phyloP scores from a whole-genome alignment of 2,329 filamentous ascomycete species.

The Aspergillus costaricaensis region DNA sequence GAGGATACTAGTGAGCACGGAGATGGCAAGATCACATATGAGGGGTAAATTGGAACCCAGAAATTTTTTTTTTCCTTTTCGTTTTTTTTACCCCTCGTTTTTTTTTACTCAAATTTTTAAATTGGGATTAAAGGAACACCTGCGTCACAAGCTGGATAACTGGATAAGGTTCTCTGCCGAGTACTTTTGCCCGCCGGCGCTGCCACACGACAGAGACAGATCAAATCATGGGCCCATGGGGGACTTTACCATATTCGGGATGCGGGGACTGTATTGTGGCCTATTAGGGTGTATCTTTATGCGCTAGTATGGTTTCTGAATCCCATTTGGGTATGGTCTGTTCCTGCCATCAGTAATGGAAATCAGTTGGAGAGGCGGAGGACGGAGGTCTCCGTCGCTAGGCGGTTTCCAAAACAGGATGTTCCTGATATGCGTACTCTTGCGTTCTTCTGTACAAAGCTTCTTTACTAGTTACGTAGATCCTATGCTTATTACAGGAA shows the following conservation, averaged over 20 bases:
- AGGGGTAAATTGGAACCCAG: constrained; percentile 14
- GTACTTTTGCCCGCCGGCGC: constrained; percentile 1
- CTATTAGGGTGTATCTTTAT: background rate
- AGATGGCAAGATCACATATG: constrained; percentile 6
- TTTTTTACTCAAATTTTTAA: background rate
- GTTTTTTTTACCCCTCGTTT: background rate
- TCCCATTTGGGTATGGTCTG: background rate
- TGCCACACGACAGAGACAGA: background rate
- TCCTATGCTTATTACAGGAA: no score
- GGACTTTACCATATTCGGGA: background rate
- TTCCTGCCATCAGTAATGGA: background rate
- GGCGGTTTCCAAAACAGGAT: background rate
- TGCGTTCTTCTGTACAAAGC: no score
- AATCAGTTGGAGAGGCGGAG: background rate
- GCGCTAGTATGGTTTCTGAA: background rate
- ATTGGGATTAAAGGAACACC: background rate
- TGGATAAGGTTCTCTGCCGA: constrained; percentile 1
- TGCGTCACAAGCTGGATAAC: constrained; percentile 5
- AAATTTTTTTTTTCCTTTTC: background rate
- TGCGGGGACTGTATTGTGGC: background rate
- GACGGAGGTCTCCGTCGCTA: background rate
- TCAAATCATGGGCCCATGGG: constrained; percentile 1
- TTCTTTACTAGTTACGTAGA: no score
- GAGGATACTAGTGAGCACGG: background rate
- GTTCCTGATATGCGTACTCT: background rate